phyloP scores from a whole-genome alignment of 139 green algal species.

The Tetradesmus lagerheimii region DNA sequence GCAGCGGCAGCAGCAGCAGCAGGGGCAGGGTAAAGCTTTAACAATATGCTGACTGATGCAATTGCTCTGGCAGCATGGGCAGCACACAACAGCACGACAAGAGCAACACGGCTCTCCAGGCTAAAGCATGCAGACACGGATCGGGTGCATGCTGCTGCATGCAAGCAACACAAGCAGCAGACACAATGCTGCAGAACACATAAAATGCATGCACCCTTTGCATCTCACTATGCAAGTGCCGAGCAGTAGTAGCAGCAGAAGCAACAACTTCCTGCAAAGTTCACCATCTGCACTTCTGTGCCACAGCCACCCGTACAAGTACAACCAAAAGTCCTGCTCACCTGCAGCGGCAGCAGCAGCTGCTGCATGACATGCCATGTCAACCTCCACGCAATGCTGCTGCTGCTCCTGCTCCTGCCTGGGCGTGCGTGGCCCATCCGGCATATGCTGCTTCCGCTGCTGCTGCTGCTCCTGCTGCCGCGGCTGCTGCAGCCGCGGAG shows the following conservation, averaged over 20 bases:
- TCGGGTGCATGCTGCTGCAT: too few species aligned
- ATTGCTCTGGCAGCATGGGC: too few species aligned
- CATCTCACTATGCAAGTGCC: too few species aligned
- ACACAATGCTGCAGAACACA: neutral
- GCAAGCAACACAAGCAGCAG: neutral
- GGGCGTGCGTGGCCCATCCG: neutral
- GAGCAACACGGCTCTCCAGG: too few species aligned
- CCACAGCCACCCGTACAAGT: neutral
- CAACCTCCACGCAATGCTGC: neutral
- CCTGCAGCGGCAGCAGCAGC: neutral
- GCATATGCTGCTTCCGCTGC: neutral
- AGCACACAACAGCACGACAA: too few species aligned
- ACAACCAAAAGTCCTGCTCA: neutral
- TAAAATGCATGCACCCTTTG: too few species aligned
- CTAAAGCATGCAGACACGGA: too few species aligned
- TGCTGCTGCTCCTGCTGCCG: conserved; percentile 28
- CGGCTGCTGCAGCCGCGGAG: conserved; percentile 5
- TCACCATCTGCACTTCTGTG: neutral
- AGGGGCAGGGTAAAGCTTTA: too few species aligned
- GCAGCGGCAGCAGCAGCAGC: neutral
- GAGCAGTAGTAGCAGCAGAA: too few species aligned
- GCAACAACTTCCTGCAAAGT: too few species aligned
- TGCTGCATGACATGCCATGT: neutral
- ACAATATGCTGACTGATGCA: too few species aligned
- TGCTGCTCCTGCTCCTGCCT: neutral